Conservation (phyloP, 1,284 basidiomycete genomes). For the Ceraceosorus guamensis region DNA sequence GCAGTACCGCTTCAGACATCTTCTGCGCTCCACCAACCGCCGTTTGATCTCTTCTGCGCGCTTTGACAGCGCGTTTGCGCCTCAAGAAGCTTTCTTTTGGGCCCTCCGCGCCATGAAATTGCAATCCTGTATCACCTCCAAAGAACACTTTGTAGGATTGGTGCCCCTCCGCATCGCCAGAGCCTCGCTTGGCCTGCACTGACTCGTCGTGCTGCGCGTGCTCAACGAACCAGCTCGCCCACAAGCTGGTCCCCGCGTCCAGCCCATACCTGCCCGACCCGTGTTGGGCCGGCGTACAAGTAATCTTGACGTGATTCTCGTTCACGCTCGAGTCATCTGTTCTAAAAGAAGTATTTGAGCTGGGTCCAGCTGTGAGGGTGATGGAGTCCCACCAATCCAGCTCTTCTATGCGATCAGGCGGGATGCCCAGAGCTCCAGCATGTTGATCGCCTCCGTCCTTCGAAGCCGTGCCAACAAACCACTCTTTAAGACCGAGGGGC, state of each 20-base stretch:
- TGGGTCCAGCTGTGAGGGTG: neutral
- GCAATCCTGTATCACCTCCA: conserved; percentile 44
- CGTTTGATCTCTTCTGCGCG: no score
- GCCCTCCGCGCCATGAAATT: conserved; percentile 22
- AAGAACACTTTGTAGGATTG: conserved; percentile 31
- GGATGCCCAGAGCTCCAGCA: conserved; percentile 13
- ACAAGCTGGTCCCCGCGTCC: conserved; percentile 31
- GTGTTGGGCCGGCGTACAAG: conserved; percentile 45
- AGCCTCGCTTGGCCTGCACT: neutral
- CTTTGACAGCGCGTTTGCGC: neutral
- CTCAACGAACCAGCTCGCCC: conserved; percentile 39
- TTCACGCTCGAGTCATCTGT: no score
- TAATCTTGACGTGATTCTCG: conserved; percentile 6
- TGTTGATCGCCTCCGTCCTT: neutral
- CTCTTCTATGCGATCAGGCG: conserved; percentile 26
- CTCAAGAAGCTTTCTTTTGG: conserved; percentile 1
- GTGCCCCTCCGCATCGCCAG: neutral
- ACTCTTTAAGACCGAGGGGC: conserved; percentile 39
- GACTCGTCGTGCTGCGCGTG: conserved; percentile 6
- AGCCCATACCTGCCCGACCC: conserved; percentile 35
- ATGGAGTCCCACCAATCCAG: conserved; percentile 46
- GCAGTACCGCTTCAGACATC: no score
- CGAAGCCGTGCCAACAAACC: conserved; percentile 20
- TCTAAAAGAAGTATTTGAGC: neutral
- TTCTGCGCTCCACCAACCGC: no score